Evolutionary conservation across 345 rosid genomes (phyloP), one percentile per base, ranked within the genome.

Genomic region (Salix suchowensis): DNA sequence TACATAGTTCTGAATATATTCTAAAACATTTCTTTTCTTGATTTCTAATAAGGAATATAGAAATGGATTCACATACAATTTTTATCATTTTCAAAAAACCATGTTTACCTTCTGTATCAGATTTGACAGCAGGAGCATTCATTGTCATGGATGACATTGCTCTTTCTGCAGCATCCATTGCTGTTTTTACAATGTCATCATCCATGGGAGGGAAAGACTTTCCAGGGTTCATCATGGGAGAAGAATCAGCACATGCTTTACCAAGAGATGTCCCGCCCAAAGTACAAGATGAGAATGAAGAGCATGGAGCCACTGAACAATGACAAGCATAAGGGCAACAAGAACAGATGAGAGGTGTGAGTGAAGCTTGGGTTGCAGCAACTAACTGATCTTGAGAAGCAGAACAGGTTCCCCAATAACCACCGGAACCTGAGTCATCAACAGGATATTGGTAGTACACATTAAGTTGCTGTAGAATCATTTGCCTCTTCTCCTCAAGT

Each of bases 401-500:
- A 50, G 66, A 50, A 23, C 65, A 77, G 67, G 70, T 12, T 36
- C 79, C 76, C 82, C 79, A 75, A 32, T 81, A 86, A 13, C 67
- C 65, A 68, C 68, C 80, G 60, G 85, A 76, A 73, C 77, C 73
- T 74, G 70, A 83, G 68, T 76, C 82, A 82, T 87, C 88, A 70
- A 71, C 88, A 68, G 82, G 72, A 71, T 36, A 55, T 40, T 84
- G 89, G 73, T 84, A 81, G 76, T 82, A 73, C 70, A 81, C 88
- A 55, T 87, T 82, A 74, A 88, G 86, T 79, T 80, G 87, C 72
- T 82, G 84, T 18, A 88, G 76, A 76, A 90, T 68, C 77, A 34
- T 68, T 76, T 86, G 89, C 79, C 86, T 86, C 87, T 85, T 85
- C 71, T 86, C 91, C 78, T 90, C 94, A 16, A 90, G 74, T 77